Evolutionary conservation across 2,329 filamentous ascomycete genomes (phyloP).

Genomic region (Metarhizium anisopliae): DNA sequence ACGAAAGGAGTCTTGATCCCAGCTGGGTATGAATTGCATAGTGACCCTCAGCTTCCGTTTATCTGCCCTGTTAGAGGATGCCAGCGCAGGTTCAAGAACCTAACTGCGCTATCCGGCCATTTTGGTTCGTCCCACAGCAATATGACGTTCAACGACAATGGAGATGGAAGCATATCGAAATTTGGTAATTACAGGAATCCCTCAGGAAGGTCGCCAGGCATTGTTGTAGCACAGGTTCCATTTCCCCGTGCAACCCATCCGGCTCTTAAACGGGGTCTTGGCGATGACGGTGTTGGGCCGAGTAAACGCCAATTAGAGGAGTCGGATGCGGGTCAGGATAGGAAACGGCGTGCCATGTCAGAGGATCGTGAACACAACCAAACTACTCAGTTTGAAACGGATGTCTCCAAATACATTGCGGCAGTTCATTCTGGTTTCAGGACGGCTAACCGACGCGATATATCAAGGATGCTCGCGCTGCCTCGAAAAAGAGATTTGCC

Average conservation of each 20-base stretch:
- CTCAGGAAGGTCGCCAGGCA: conserved; percentile 14
- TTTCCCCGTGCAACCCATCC: conserved; percentile 10
- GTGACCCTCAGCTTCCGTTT: conserved; percentile 15
- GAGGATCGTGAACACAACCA: not conserved
- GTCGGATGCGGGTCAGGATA: not conserved
- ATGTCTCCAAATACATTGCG: not conserved
- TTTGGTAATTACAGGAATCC: conserved; percentile 17
- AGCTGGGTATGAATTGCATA: conserved; percentile 18
- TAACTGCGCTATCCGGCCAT: conserved; percentile 17
- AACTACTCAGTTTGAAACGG: too few species aligned
- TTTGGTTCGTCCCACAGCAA: conserved; percentile 16
- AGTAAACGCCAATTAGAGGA: not conserved
- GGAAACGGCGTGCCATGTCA: not conserved
- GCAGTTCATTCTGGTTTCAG: not conserved
- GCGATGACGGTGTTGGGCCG: not conserved
- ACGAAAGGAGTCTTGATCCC: conserved; percentile 24
- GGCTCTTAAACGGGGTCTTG: not conserved
- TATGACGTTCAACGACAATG: conserved; percentile 29
- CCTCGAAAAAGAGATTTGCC: conserved; percentile 18
- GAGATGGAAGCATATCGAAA: conserved; percentile 28
- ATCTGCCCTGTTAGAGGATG: conserved; percentile 31
- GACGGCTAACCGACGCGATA: conserved; percentile 12
- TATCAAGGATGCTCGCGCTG: conserved; percentile 14
- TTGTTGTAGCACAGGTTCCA: conserved; percentile 19
- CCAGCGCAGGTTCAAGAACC: conserved; percentile 16